Evolutionary conservation across 2,329 filamentous ascomycete species (phyloP), one percentile per base, ranked within the genome.

Genomic region (Ascochyta viciae-villosae): DNA sequence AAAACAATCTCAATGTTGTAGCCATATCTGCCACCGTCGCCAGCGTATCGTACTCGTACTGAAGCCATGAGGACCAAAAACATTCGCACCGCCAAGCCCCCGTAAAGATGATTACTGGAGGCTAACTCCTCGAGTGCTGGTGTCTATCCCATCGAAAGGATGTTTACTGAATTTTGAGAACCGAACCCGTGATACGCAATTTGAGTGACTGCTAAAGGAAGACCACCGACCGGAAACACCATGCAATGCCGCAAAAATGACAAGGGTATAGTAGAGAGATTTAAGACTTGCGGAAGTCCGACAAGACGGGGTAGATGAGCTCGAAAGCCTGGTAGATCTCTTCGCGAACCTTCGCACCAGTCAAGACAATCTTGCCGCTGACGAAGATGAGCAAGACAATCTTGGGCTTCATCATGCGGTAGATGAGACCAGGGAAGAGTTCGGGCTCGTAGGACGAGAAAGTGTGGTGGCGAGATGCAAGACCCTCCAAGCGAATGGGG

Each of bases 331-430:
- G 73, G 66, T 77, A 77, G 66, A 99, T 98, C 81, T 98, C 95
- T 79, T 99, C 95, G 68, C 95, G 90, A 64, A 98, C 93, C 77
- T 99, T 98, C 66, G 95, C 95, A 73, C 95, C 95, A 38, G 95
- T 98, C 75, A 98, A 85, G 72, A 98, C 95, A 61, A 98, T 98
- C 85, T 98, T 98, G 74, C 94, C 95, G 72, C 90, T 95, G 72
- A 98, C 94, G 82, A 98, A 98, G 78, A 99, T 97, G 74, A 98
- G 83, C 24, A 98, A 87, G 50, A 98, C 94, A 67, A 98, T 96
- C 87, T 98, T 98, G 19, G 95, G 95, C 84, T 98, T 98, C 84
- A 98, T 97, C 95, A 99, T 99, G 77, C 95, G 92, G 81, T 99
- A 99, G 81, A 99, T 99, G 48, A 99, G 88, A 87, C 95, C 95